Evolutionary conservation across 495 filamentous ascomycete genomes (phyloP), one percentile per base, ranked within the genome.

Genomic region (Beverwykella pulmonaria): DNA sequence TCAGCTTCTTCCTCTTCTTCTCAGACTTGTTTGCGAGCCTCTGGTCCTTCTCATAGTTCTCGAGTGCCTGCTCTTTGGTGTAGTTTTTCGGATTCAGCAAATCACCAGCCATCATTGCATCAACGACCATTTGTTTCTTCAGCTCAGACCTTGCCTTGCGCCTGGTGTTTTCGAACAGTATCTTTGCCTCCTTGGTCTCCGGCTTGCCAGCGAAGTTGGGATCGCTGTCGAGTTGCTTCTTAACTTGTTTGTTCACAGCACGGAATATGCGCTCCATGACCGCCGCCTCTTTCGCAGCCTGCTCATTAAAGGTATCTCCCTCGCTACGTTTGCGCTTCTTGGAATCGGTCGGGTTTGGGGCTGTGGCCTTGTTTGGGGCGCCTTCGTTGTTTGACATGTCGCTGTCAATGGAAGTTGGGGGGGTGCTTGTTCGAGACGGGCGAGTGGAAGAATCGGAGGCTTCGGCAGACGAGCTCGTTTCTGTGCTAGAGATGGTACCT

Each of bases 401-500:
- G 17, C 15, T 44, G 39, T 44, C 39, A 0, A 39, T 44, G 19
- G 66, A 59, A 3, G 60, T 63, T 12, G 61, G 56, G 48, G 63
- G 68, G 22, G 68, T 71, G 48, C 50, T 71, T 9, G 34, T 12
- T 41, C 58, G 26, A 29, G 62, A 57, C 20, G 66, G 27, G 12
- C 49, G 26, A 8, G 53, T 36, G 10, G 68, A 41, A n/a, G 62
- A 47, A 46, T 41, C 34, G 15, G 57, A 27, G 30, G 39, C 25
- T 44, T 62, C 69, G 29, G 59, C 53, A 8, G 55, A 32, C 23
- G 61, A 65, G 57, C 41, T 62, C 25, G 63, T 58, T 23, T 64
- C 68, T 1, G 59, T 59, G 44, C 23, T 58, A n/a, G 34, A 70
- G 25, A 89, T 72, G 4, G 90, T 92, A 12, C 92, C 92, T n/a